These are phyloP conservation scores for Paecilomyces dactylethromorphus DNA, from an alignment of 2,329 filamentous ascomycete genomes.

Conservation along the genomic window DNA sequence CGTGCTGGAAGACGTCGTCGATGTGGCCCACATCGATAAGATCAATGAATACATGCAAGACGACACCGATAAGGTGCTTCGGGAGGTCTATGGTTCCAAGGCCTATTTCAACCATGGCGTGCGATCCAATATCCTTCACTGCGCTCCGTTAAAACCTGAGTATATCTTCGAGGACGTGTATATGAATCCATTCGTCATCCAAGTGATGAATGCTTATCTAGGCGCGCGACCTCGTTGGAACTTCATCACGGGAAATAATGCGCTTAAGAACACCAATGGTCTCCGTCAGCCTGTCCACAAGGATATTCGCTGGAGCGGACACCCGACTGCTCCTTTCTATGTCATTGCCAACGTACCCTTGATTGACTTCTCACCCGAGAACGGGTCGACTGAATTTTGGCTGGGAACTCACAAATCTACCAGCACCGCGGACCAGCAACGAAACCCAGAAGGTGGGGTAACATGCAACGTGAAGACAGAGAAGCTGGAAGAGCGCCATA, in stretches of 20 bases:
- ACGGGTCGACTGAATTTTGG: constrained; percentile 37
- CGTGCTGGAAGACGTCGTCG: constrained; percentile 30
- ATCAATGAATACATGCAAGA: constrained; percentile 28
- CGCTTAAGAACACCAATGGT: constrained; percentile 28
- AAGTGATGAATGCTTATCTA: constrained; percentile 27
- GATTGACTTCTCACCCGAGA: constrained; percentile 26
- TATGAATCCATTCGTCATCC: background rate
- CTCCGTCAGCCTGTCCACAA: constrained; percentile 35
- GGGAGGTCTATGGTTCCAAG: constrained; percentile 14
- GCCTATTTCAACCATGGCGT: constrained; percentile 29
- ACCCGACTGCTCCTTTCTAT: constrained; percentile 32
- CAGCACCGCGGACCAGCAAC: constrained; percentile 22
- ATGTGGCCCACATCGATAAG: constrained; percentile 25
- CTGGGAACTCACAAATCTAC: constrained; percentile 33
- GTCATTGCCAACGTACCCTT: constrained; percentile 35
- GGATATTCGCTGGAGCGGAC: constrained; percentile 26
- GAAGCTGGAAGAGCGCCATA: constrained; percentile 12
- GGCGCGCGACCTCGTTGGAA: constrained; percentile 34
- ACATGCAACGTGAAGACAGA: constrained; percentile 1
- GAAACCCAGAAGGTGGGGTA: constrained; percentile 11
- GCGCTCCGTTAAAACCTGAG: background rate
- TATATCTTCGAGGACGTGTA: background rate
- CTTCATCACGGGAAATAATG: constrained; percentile 36
- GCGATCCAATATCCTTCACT: constrained; percentile 11
- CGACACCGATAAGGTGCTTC: constrained; percentile 25